A percentile compares a stretch with the other conserved stretches of the same genome.
Evolutionary conservation across 345 rosid species (phyloP).

Genomic region (Clausena lansium): DNA sequence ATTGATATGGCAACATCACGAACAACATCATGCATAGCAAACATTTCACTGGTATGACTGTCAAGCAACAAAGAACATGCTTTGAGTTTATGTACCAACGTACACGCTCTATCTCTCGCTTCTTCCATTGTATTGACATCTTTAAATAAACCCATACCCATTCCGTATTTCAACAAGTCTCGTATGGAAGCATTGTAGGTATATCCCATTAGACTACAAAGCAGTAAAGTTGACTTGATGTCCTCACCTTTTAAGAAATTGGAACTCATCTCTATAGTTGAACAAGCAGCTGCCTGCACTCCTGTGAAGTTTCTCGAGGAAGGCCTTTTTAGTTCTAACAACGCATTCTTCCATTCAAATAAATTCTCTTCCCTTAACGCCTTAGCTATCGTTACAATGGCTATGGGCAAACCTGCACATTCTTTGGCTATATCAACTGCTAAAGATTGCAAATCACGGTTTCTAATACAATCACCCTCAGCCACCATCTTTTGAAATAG

Average conservation of each 20-base stretch:
- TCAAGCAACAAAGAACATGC: too few species aligned
- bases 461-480: background rate
- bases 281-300: background rate
- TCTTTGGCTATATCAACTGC: background rate
- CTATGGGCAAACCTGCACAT: slow-evolving; percentile 12
- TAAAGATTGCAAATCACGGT: background rate
- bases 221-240: background rate
- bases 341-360: background rate
- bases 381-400: background rate
- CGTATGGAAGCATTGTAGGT: background rate
- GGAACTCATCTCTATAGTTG: background rate
- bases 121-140: background rate
- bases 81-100: too few species aligned
- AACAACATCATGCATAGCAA: too few species aligned
- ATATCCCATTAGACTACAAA: slow-evolving; percentile 10
- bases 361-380: background rate
- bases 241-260: background rate
- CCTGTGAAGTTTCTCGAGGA: background rate
- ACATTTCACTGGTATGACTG: too few species aligned
- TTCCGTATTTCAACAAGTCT: slow-evolving; percentile 8
- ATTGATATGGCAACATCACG: too few species aligned
- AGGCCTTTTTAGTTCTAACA: background rate
- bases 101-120: slow-evolving; percentile 4
- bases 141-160: slow-evolving; percentile 17
- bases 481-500: background rate